Conservation (phyloP, 345 rosid genomes). For the Eucalyptus victrix region DNA sequence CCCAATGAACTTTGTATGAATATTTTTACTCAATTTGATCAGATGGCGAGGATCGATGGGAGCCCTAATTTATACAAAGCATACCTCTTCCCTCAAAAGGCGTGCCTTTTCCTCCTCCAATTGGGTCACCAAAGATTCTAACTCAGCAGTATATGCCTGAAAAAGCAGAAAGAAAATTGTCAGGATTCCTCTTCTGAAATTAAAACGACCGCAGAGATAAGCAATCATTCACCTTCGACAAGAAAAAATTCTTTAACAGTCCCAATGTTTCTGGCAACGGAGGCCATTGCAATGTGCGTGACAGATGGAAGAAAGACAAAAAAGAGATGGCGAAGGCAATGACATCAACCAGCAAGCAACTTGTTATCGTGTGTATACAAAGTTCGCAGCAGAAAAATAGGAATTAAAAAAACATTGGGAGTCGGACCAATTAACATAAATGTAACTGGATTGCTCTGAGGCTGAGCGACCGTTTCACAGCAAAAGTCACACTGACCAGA, state of each 20-base stretch:
- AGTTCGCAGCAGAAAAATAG: not conserved
- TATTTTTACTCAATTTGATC: not conserved
- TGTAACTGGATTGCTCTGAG: not conserved
- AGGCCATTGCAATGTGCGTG: not conserved
- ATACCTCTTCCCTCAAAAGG: slow-evolving; percentile 45
- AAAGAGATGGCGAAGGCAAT: not conserved
- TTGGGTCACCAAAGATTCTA: slow-evolving; percentile 40
- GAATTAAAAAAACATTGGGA: not conserved
- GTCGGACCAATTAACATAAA: not conserved
- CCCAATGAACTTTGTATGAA: not conserved
- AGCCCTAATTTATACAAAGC: not conserved
- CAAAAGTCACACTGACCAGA: not conserved
- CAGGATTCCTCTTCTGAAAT: not conserved
- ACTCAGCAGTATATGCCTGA: slow-evolving; percentile 51
- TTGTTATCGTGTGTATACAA: not conserved
- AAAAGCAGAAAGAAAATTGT: not conserved
- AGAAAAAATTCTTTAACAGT: not conserved
- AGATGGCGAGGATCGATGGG: not conserved
- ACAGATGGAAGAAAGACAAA: not conserved
- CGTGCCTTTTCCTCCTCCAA: slow-evolving; percentile 47
- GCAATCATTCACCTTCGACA: not conserved
- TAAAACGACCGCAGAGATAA: not conserved
- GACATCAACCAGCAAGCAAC: not conserved
- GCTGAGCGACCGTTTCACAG: not conserved
- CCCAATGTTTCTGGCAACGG: not conserved